Percentiles rank a stretch among this genome's conserved stretches.
These are phyloP conservation scores for Dioszegia crocea DNA, from an alignment of 768 basidiomycete genomes.

Conservation along the genomic window DNA sequence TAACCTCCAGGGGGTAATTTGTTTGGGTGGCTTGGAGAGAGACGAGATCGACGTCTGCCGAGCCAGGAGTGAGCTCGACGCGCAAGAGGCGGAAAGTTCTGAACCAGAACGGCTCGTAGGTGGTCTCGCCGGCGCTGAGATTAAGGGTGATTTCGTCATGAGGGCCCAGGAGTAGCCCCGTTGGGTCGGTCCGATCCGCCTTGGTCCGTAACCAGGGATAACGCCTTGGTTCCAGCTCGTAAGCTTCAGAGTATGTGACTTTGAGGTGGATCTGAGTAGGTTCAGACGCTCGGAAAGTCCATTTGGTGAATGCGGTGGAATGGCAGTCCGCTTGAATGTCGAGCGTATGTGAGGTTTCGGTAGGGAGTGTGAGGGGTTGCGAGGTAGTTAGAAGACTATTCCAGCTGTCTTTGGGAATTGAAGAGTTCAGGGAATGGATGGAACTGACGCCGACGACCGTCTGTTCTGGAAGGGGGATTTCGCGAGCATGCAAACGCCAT, in stretches of 20 bases:
- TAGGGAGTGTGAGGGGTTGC: slow-evolving; percentile 2
- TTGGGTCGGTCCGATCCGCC: slow-evolving; percentile 10
- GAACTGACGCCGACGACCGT: background rate
- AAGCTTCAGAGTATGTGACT: slow-evolving; percentile 28
- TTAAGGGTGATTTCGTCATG: slow-evolving; percentile 3
- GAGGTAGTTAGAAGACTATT: background rate
- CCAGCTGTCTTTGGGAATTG: background rate
- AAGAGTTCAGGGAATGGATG: background rate
- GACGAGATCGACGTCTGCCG: slow-evolving; percentile 6
- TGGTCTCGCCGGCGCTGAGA: background rate
- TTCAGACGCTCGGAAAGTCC: background rate
- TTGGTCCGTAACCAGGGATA: slow-evolving; percentile 18
- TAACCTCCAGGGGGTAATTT: slow-evolving; percentile 25
- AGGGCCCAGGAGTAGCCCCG: slow-evolving; percentile 13
- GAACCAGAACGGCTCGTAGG: slow-evolving; percentile 16
- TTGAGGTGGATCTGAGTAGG: slow-evolving; percentile 6
- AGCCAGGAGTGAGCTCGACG: slow-evolving; percentile 9
- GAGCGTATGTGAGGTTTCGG: slow-evolving; percentile 4
- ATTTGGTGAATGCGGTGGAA: slow-evolving; percentile 25
- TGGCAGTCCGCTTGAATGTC: slow-evolving; percentile 23
- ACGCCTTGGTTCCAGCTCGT: slow-evolving; percentile 14
- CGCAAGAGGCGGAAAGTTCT: slow-evolving; percentile 10
- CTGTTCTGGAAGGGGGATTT: slow-evolving; percentile 8
- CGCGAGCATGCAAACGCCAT: slow-evolving; percentile 7
- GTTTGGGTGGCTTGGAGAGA: slow-evolving; percentile 18